A percentile compares a stretch with the other conserved stretches of the same genome.
These are phyloP conservation scores for Oehlia diaphana DNA, from an alignment of 192 early-diverging fungal species.

Conservation along the genomic window DNA sequence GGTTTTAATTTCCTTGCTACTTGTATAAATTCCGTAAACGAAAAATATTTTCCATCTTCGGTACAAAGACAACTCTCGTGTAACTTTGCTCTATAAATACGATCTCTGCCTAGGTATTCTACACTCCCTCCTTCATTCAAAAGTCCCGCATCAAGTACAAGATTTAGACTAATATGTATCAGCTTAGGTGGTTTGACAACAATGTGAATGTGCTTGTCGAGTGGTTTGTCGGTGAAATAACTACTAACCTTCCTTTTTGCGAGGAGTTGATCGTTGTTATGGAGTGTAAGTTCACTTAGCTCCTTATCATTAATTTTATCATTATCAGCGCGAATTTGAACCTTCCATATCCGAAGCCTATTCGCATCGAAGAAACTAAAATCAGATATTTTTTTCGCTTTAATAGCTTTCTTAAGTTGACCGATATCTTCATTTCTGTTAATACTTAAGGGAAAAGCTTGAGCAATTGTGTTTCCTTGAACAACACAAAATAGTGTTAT, in stretches of 20 bases:
- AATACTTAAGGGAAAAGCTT: conserved; percentile 18
- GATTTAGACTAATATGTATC: background rate
- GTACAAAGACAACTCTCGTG: conserved; percentile 10
- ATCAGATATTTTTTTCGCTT: conserved; percentile 13
- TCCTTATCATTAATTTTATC: too few relatives aligned
- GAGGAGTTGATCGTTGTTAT: conserved; percentile 4
- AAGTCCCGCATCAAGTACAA: background rate
- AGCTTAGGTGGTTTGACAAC: conserved; percentile 21
- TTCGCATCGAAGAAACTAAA: conserved; percentile 28
- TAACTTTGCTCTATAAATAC: conserved; percentile 19
- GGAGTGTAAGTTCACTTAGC: conserved; percentile 8
- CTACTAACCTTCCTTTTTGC: conserved; percentile 2
- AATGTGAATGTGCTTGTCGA: conserved; percentile 7
- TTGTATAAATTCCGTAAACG: conserved; percentile 21
- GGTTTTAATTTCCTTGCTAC: background rate
- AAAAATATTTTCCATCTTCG: conserved; percentile 1
- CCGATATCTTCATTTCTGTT: conserved; percentile 19
- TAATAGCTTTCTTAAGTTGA: conserved; percentile 32
- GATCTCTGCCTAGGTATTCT: conserved; percentile 21
- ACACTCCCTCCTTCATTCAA: conserved; percentile 20
- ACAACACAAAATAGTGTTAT: conserved; percentile 5
- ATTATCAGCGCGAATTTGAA: conserved; percentile 20
- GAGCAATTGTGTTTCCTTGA: conserved; percentile 10
- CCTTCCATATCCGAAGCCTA: background rate
- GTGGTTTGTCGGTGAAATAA: conserved; percentile 25